Evolutionary conservation across 179 eudicot genomes (phyloP), one percentile per base, ranked within the genome.

Genomic region (Beta lomatogona): DNA sequence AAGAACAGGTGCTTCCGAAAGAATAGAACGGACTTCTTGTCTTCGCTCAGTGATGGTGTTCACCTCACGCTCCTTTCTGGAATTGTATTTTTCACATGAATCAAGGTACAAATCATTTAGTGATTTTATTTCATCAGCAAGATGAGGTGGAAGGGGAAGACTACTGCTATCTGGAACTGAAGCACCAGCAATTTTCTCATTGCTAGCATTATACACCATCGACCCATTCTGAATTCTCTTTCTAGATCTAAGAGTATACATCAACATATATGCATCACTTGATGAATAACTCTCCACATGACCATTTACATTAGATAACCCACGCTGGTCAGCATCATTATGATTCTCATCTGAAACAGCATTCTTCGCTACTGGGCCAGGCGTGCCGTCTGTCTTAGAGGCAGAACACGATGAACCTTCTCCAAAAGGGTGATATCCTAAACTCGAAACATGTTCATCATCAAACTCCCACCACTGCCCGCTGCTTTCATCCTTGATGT

Each of bases 381-480:
- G 73, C 70, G 85, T 67, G 59, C 82, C 85, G 67, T 82, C 86
- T 83, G 91, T 70, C 88, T 89, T 89, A 79, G 89, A 78, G 64
- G 81, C 81, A 76, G 91, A 79, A 77, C 78, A 82, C 44, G 97
- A 93, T 61, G 90, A 77, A 15, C 86, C 88, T 83, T 87, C 94
- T 64, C 95, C 97, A 88, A 97, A 94, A 77, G 99, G 98, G 83
- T 97, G 95, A 80, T 22, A 82, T 68, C 97, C 98, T 80, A 97
- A 89, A 52, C 82, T 90, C 55, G 98, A 90, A 64, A 97, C 99
- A 77, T 88, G 91, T 82, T 97, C 99, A 81, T 97, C 99, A 82
- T 97, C 99, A 87, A 97, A 97, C 85, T 97, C 97, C 98, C 98
- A 97, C 99, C 99, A 97, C 77, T 88, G 88, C 86, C 92, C 93